A percentile compares a stretch with the other conserved stretches of the same genome.
Evolutionary conservation across 176 grass and related monocot genomes (phyloP).

Genomic region (Pontederia paniculata): DNA sequence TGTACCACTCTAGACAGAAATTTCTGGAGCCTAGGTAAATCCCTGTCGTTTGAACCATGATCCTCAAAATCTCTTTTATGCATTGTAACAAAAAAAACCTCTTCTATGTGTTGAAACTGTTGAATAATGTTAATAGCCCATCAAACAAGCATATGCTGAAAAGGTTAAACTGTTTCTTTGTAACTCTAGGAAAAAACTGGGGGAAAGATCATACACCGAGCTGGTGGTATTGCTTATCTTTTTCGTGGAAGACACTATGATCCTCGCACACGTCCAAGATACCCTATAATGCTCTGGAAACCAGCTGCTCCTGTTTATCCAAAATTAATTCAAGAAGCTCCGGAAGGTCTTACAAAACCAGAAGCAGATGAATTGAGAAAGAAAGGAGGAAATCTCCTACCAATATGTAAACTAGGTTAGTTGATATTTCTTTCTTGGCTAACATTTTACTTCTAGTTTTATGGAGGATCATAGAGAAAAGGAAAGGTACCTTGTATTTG

Average conservation of each 20-base stretch:
- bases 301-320: slow-evolving; percentile 82
- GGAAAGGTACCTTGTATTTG: no score
- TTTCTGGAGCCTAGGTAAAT: no score
- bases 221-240: slow-evolving; percentile 63
- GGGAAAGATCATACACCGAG: slow-evolving; percentile 68
- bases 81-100: no score
- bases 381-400: slow-evolving; percentile 51
- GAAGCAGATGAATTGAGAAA: slow-evolving; percentile 73
- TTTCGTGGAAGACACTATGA: slow-evolving; percentile 78
- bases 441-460: neutral
- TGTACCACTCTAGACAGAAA: no score
- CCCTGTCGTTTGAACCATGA: no score
- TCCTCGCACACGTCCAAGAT: slow-evolving; percentile 48
- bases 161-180: neutral
- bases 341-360: slow-evolving; percentile 79
- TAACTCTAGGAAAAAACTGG: slow-evolving; percentile 69
- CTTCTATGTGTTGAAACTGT: neutral
- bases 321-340: slow-evolving; percentile 74
- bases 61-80: no score
- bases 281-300: slow-evolving; percentile 96
- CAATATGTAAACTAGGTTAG: slow-evolving; percentile 95
- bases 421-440: slow-evolving; percentile 4
- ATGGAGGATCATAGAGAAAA: no score
- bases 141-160: neutral
- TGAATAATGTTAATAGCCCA: neutral